These are phyloP conservation scores for Calonectria leucothoes DNA, from an alignment of 2,329 filamentous ascomycete genomes.

Conservation along the genomic window DNA sequence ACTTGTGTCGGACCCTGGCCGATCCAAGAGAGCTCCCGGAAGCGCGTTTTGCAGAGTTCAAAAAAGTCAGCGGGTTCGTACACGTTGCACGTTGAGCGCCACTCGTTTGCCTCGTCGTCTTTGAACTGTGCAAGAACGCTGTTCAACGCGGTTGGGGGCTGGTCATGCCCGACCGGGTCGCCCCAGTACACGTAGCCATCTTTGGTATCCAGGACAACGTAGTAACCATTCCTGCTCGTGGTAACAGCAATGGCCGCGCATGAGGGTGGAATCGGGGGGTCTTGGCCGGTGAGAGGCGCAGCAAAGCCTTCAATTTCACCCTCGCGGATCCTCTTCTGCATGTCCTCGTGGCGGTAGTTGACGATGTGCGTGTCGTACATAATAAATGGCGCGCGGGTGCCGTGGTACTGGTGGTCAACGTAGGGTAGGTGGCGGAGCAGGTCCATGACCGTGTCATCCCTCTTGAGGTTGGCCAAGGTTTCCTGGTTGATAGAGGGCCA, in stretches of 20 bases:
- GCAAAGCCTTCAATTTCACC: not conserved
- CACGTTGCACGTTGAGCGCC: not conserved
- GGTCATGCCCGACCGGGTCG: not conserved
- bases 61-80: not conserved
- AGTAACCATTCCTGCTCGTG: conserved; percentile 11
- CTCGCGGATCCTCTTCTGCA: not conserved
- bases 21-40: not conserved
- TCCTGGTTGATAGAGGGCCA: conserved; percentile 28
- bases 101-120: not conserved
- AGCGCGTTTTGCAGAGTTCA: not conserved
- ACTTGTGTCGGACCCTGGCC: not conserved
- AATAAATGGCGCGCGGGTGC: not conserved
- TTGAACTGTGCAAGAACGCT: not conserved
- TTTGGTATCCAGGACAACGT: conserved; percentile 27
- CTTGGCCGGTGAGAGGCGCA: not conserved
- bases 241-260: conserved; percentile 25
- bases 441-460: conserved; percentile 24
- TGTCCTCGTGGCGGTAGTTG: not conserved
- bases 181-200: conserved; percentile 31
- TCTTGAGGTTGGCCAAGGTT: conserved; percentile 15
- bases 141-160: not conserved
- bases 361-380: not conserved
- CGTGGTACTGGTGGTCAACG: not conserved
- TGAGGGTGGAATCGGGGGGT: conserved; percentile 13
- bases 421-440: conserved; percentile 30